These are phyloP conservation scores for Claviceps pazoutovae DNA, from an alignment of 2,329 filamentous ascomycete species.

Conservation along the genomic window DNA sequence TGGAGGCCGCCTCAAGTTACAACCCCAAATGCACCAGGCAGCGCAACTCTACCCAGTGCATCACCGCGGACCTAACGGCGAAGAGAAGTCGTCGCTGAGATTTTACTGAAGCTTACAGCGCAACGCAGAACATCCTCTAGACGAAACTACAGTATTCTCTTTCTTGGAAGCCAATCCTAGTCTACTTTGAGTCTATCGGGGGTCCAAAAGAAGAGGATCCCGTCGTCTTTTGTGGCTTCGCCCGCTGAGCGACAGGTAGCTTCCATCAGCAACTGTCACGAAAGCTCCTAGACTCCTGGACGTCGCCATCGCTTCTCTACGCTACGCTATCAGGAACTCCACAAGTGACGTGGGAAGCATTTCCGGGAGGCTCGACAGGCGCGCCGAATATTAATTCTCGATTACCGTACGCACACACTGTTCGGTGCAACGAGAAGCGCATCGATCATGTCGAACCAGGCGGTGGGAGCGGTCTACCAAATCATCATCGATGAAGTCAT, in stretches of 20 bases:
- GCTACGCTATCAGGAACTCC: neutral
- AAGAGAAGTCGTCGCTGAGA: constrained; percentile 1
- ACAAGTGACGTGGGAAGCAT: neutral
- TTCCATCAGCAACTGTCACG: neutral
- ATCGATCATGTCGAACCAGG: constrained; percentile 41
- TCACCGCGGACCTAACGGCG: constrained; percentile 14
- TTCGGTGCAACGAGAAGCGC: constrained; percentile 1
- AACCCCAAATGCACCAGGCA: constrained; percentile 15
- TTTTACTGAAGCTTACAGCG: neutral
- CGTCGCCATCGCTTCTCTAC: neutral
- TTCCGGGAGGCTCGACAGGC: neutral
- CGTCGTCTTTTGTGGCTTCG: neutral
- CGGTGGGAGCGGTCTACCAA: constrained; percentile 66
- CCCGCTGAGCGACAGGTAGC: neutral
- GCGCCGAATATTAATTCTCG: neutral
- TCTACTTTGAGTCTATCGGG: neutral
- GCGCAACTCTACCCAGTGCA: constrained; percentile 25
- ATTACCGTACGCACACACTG: constrained; percentile 3
- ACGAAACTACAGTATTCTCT: neutral
- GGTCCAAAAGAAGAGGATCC: neutral
- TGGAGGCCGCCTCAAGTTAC: neutral
- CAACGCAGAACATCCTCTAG: neutral
- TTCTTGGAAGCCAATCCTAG: neutral
- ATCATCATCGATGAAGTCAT: constrained; percentile 74
- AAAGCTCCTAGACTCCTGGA: neutral